These are phyloP conservation scores for Isabelozyma rhagii DNA, from an alignment of 805 yeast species.

Conservation along the genomic window DNA sequence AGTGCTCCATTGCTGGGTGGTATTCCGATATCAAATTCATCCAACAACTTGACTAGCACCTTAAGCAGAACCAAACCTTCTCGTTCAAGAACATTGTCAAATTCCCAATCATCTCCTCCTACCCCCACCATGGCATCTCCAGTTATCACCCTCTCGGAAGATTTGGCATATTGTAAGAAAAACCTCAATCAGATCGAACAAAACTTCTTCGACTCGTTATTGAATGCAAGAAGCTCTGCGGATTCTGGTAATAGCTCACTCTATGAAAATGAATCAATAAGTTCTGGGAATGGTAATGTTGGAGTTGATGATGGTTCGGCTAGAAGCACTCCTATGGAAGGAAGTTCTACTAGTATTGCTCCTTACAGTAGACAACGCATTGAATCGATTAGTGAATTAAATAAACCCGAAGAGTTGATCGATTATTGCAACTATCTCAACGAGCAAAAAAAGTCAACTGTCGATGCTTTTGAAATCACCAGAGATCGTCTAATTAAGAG, in stretches of 20 bases:
- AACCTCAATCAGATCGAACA: conserved; percentile 30
- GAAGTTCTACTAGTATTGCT: background rate
- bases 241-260: background rate
- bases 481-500: conserved; percentile 26
- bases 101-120: conserved; percentile 18
- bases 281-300: background rate
- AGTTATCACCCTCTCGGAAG: conserved; percentile 36
- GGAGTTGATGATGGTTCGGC: background rate
- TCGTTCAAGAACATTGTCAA: conserved; percentile 19
- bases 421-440: conserved; percentile 30
- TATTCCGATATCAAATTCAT: background rate
- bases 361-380: conserved; percentile 3
- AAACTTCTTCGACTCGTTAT: conserved; percentile 27
- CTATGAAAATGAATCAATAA: background rate
- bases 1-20: background rate
- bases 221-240: background rate
- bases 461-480: conserved; percentile 32
- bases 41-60: background rate
- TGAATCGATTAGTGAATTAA: conserved; percentile 19
- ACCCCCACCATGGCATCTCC: conserved; percentile 37
- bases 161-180: conserved; percentile 24
- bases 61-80: conserved; percentile 2
- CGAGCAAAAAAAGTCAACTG: conserved; percentile 30
- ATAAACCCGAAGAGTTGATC: conserved; percentile 19
- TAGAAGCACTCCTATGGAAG: background rate